These are phyloP conservation scores for Alternaria viburni DNA, from an alignment of 2,329 filamentous ascomycete species.

Conservation along the genomic window DNA sequence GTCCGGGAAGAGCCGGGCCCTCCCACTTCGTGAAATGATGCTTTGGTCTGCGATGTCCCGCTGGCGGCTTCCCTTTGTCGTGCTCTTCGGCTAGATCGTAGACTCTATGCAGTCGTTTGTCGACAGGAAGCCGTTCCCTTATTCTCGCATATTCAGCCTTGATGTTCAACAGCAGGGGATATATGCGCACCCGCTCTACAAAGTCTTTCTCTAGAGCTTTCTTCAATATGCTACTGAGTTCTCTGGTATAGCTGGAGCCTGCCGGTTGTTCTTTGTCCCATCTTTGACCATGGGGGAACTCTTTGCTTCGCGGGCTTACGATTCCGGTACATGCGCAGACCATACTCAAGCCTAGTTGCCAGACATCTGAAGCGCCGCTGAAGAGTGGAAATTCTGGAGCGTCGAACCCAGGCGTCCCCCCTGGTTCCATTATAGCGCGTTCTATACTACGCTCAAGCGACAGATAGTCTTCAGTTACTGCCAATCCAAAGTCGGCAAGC, in stretches of 20 bases:
- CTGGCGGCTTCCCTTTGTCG: slow-evolving; percentile 2
- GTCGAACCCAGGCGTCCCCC: slow-evolving; percentile 13
- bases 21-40: neutral
- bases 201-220: slow-evolving; percentile 3
- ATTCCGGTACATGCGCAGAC: slow-evolving; percentile 18
- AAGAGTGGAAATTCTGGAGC: slow-evolving; percentile 23
- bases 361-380: slow-evolving; percentile 19
- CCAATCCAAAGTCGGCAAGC: slow-evolving; percentile 27
- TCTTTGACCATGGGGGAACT: neutral
- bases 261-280: slow-evolving; percentile 12
- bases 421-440: neutral
- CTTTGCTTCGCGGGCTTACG: slow-evolving; percentile 4
- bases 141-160: neutral
- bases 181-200: neutral
- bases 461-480: slow-evolving; percentile 10
- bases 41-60: neutral
- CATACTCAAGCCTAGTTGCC: slow-evolving; percentile 21
- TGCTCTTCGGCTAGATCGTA: neutral
- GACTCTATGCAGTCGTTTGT: neutral
- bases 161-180: neutral
- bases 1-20: neutral
- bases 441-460: neutral
- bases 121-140: neutral
- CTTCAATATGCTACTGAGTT: slow-evolving; percentile 7
- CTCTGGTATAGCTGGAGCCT: slow-evolving; percentile 10